Evolutionary conservation across 352 stramenopile species (phyloP), one percentile per base, ranked within the genome.

Genomic region (Phytophthora vignae): DNA sequence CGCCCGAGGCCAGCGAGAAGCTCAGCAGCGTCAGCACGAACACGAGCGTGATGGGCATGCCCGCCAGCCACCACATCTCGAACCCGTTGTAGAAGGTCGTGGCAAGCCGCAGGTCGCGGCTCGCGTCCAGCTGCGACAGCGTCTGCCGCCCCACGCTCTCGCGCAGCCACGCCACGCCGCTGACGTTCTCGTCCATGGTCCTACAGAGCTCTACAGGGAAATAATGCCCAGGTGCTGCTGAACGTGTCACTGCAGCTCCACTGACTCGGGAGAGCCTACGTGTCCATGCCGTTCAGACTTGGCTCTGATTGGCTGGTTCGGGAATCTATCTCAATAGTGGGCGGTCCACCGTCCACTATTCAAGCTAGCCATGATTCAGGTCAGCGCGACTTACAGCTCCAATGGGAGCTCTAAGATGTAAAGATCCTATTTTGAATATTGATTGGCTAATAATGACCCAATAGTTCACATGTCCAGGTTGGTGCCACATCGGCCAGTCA

Each of bases 1-100:
- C 65, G 44, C 82, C 81, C 50, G 81, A 87, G 29, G 79, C 83
- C 46, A 94, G 71, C 58, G 85, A 94, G 70, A 94, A 79, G 72
- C 84, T 92, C 46, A 94, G 71, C 53, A 93, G 72, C 62, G 84
- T 92, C 44, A 94, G 76, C 61, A 92, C 61, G 36, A 92, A 91
- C 36, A 88, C 84, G 55, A 94, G 73, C 60, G 78, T 71, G 46
- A 94, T 80, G 59, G 87, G 87, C 87, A 94, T 92, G 36, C 87
- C 87, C 5, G 87, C 87, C 60, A 94, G 81, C 87, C 87, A 94
- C 87, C 87, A 94, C 71, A 94, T 90, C 74, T 94, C 87, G 55
- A 94, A 94, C 74, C 87, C 87, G 64, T 94, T 94, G 79, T 94
- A 82, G 64, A 94, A 83, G 44, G 74, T 81, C 40, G 82, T 61